Base-by-base conservation (phyloP, 2,329 filamentous ascomycete species). In the Zopfia rhizophila region DNA sequence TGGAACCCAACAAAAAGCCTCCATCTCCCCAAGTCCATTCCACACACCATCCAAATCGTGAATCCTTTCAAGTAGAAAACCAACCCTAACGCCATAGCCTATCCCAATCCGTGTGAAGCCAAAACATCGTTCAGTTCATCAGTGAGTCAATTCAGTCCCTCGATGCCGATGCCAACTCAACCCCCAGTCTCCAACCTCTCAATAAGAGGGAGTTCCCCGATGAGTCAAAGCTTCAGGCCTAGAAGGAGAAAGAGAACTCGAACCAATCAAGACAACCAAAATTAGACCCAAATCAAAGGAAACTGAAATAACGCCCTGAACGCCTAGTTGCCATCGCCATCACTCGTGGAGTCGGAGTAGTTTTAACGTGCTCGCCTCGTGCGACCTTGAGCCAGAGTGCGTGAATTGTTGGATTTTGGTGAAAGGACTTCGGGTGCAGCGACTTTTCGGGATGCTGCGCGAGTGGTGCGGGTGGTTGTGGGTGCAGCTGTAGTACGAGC, bases 371-470 rank as follows among this genome's bases (percentile, higher is more conserved):
- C 35, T 12, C 46, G 46, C 6, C 41, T 33, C 2, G 46, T 41
- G 6, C 41, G 25, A 10, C 33, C 28, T 29, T 33, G 18, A 8
- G 45, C 30, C 35, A 19, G 30, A 24, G 48, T 21, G 7, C 43
- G 43, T 14, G 48, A 14, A 28, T 51, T 51, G 38, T 35, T 38
- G 3, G 43, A 33, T 27, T 51, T 51, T 21, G 48, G 48, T 23
- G 48, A 51, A 13, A 51, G 33, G n/a, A 51, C 29, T 24, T 51
- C 31, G 13, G 38, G 18, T 21, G 45, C 30, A 19, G 35, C 19
- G 13, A 38, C 31, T 21, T 50, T 49, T 29, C 28, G 32, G 2
- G 50, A 53, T 16, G 46, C 50, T 3, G 50, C 50, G 10, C 50
- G 23, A 3, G 50, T 53, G 8, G 40, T 38, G 14, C 49, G 45